Conservation (phyloP, 495 filamentous ascomycete species). For the Aspergillus steynii region DNA sequence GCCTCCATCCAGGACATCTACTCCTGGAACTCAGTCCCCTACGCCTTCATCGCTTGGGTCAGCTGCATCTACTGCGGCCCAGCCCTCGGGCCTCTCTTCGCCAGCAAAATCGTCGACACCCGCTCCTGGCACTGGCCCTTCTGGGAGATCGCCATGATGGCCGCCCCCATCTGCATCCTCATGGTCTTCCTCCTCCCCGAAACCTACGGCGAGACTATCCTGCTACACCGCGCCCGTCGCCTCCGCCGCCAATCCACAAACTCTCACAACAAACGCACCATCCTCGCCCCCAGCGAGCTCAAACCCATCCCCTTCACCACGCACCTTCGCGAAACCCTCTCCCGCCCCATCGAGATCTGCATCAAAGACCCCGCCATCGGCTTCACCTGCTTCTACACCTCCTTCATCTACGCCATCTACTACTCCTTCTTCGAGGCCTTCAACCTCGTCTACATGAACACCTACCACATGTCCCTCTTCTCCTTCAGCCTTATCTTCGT, state of each 20-base stretch:
- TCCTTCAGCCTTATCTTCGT: constrained; percentile 49
- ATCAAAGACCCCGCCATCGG: constrained; percentile 16
- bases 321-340: constrained; percentile 13
- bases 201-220: constrained; percentile 55
- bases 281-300: constrained; percentile 25
- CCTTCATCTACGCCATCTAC: constrained; percentile 37
- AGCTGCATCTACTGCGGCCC: constrained; percentile 37
- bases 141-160: constrained; percentile 47
- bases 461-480: constrained; percentile 49
- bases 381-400: constrained; percentile 11
- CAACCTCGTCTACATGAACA: constrained; percentile 48
- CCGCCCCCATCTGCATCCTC: constrained; percentile 43
- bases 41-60: constrained; percentile 36
- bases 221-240: constrained; percentile 52
- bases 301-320: constrained; percentile 22
- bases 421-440: constrained; percentile 55
- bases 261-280: constrained; percentile 31
- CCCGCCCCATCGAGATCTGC: constrained; percentile 11
- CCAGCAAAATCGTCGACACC: constrained; percentile 29
- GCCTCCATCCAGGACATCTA: constrained; percentile 55
- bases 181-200: constrained; percentile 56
- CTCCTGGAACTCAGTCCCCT: constrained; percentile 27
- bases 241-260: constrained; percentile 37
- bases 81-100: constrained; percentile 42
- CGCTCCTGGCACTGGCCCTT: constrained; percentile 38